Conservation (phyloP, 169 alveolate species). For the Amoebophrya sp. region DNA sequence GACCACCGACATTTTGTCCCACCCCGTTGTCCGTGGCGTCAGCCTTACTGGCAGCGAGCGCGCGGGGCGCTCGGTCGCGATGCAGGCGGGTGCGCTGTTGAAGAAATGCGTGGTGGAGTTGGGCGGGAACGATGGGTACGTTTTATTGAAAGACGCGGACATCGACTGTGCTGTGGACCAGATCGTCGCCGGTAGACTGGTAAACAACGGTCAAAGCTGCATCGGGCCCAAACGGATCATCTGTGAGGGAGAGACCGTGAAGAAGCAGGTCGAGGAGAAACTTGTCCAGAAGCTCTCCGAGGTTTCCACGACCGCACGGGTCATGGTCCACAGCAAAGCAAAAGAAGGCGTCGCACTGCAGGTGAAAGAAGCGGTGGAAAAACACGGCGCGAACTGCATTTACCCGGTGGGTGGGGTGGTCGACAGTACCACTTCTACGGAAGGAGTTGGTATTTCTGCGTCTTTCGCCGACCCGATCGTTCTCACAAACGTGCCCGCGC, state of each 20-base stretch:
- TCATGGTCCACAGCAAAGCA: not conserved
- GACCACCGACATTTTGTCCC: not conserved
- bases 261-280: not conserved
- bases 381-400: not conserved
- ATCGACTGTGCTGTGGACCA: not conserved
- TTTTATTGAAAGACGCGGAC: not conserved
- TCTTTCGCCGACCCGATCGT: not conserved
- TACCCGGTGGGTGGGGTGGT: not conserved
- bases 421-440: not conserved
- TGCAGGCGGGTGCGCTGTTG: not conserved
- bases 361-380: not conserved
- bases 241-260: not conserved
- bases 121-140: not conserved
- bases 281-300: not conserved
- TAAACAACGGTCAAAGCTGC: not conserved
- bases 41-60: not conserved
- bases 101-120: not conserved
- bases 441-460: not conserved
- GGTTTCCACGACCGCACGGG: not conserved
- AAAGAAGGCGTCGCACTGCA: not conserved
- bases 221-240: not conserved
- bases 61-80: not conserved
- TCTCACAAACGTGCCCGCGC: not conserved
- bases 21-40: not conserved
- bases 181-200: not conserved